These are phyloP conservation scores for Aspergillus fischeri DNA, from an alignment of 2,329 filamentous ascomycete genomes.

Conservation along the genomic window DNA sequence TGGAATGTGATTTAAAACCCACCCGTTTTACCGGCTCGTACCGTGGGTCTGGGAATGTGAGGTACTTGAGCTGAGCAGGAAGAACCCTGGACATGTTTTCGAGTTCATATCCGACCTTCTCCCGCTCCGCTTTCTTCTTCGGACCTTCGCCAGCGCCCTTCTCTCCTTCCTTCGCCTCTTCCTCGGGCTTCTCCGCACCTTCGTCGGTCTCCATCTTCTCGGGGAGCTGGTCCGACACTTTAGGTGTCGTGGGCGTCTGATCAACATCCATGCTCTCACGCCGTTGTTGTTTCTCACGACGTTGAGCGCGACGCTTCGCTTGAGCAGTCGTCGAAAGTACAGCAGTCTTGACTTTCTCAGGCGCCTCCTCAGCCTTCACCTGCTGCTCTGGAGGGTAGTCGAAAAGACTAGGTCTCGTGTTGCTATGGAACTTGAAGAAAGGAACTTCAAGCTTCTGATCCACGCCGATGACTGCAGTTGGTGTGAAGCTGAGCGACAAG, in stretches of 20 bases:
- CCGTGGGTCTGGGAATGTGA: conserved; percentile 83
- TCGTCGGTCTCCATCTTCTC: conserved; percentile 82
- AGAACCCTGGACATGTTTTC: conserved; percentile 97
- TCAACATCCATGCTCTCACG: conserved; percentile 96
- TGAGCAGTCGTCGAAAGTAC: conserved; percentile 95
- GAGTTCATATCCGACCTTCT: conserved; percentile 93
- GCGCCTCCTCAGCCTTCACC: conserved; percentile 88
- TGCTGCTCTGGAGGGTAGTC: conserved; percentile 97
- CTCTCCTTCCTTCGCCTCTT: conserved; percentile 55
- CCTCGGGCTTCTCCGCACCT: conserved; percentile 58
- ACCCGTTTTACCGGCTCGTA: conserved; percentile 94
- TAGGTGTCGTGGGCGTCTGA: conserved; percentile 69
- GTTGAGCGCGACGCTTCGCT: conserved; percentile 88
- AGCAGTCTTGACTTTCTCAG: conserved; percentile 89
- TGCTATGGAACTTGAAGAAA: conserved; percentile 92
- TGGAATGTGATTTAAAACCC: conserved; percentile 28
- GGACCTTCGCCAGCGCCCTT: conserved; percentile 57
- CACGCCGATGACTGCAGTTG: conserved; percentile 90
- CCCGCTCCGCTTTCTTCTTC: conserved; percentile 91
- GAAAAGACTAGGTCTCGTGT: conserved; percentile 89
- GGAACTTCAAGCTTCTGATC: conserved; percentile 92
- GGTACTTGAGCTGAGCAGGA: conserved; percentile 88
- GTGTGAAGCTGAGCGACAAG: conserved; percentile 91
- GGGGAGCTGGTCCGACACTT: conserved; percentile 53
- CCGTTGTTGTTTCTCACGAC: conserved; percentile 85